Evolutionary conservation across 2,329 filamentous ascomycete species (phyloP).

Genomic region (Pseudocercospora vitis): DNA sequence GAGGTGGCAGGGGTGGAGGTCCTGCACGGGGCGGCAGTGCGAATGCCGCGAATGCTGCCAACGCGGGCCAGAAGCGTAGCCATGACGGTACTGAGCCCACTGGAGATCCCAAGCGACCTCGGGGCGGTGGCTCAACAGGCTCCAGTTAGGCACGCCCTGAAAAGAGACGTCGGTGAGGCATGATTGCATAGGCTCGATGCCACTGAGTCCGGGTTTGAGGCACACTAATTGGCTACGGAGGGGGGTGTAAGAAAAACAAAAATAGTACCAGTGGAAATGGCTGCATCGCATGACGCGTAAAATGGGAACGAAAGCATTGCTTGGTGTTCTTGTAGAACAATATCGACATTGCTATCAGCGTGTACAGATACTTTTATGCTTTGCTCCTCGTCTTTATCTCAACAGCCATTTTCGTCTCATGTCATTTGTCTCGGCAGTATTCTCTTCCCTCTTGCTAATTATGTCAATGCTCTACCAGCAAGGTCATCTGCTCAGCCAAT

Average conservation of each 20-base stretch:
- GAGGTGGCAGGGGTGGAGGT: constrained; percentile 29
- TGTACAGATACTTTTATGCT: neutral
- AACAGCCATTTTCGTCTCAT: neutral
- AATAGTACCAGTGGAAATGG: too few relatives aligned
- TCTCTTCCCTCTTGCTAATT: neutral
- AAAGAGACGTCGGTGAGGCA: too few relatives aligned
- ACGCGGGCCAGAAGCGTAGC: constrained; percentile 37
- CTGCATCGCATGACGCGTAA: neutral
- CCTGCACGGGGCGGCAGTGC: constrained; percentile 20
- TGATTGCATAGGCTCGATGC: too few relatives aligned
- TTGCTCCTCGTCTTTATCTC: neutral
- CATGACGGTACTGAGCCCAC: constrained; percentile 34
- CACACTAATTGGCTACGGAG: too few relatives aligned
- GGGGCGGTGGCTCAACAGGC: constrained; percentile 29
- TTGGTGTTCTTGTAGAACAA: neutral
- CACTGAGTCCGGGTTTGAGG: too few relatives aligned
- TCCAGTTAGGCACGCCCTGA: constrained; percentile 20
- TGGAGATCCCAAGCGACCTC: constrained; percentile 34
- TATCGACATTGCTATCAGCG: neutral
- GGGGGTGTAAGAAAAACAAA: too few relatives aligned
- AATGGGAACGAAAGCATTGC: neutral
- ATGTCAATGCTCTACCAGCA: neutral
- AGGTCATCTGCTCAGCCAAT: neutral
- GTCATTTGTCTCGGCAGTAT: neutral
- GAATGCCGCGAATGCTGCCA: too few relatives aligned